phyloP scores from a whole-genome alignment of 2,329 filamentous ascomycete species.

The Claviceps pazoutovae region DNA sequence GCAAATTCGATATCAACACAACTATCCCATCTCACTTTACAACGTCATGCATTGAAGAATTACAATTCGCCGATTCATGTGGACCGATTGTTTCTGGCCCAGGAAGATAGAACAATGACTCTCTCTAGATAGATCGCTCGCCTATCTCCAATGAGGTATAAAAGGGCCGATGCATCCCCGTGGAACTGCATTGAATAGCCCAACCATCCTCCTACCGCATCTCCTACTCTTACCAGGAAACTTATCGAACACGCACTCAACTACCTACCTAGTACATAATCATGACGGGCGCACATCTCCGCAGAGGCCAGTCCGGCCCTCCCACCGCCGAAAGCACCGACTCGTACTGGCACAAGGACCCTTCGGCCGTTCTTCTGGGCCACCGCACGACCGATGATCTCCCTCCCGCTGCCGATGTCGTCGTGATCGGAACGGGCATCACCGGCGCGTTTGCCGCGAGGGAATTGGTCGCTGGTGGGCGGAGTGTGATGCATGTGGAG shows the following conservation, averaged over 20 bases:
- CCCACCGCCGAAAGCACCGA: constrained; percentile 46
- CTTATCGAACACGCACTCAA: neutral
- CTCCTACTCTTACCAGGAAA: neutral
- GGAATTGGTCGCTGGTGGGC: constrained; percentile 38
- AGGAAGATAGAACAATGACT: too few species aligned
- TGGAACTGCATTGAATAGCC: too few species aligned
- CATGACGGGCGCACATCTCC: constrained; percentile 19
- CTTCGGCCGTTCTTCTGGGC: constrained; percentile 48
- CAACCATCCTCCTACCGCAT: neutral
- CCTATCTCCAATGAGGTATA: too few species aligned
- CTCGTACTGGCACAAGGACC: constrained; percentile 64
- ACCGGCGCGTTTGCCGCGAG: constrained; percentile 60
- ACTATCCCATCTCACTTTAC: too few species aligned
- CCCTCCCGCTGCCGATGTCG: constrained; percentile 49
- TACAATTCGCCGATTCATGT: too few species aligned
- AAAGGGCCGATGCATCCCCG: too few species aligned
- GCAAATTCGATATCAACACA: too few species aligned
- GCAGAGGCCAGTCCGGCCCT: constrained; percentile 33
- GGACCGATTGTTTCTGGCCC: too few species aligned
- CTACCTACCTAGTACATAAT: neutral
- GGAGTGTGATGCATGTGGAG: constrained; percentile 57
- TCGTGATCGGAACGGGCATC: constrained; percentile 64
- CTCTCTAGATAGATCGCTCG: too few species aligned
- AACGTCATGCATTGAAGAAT: too few species aligned
- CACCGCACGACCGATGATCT: constrained; percentile 52